Percentiles rank a stretch among this genome's conserved stretches.
These are phyloP conservation scores for Globisporangium orthogonon DNA, from an alignment of 352 stramenopile species.

Conservation along the genomic window DNA sequence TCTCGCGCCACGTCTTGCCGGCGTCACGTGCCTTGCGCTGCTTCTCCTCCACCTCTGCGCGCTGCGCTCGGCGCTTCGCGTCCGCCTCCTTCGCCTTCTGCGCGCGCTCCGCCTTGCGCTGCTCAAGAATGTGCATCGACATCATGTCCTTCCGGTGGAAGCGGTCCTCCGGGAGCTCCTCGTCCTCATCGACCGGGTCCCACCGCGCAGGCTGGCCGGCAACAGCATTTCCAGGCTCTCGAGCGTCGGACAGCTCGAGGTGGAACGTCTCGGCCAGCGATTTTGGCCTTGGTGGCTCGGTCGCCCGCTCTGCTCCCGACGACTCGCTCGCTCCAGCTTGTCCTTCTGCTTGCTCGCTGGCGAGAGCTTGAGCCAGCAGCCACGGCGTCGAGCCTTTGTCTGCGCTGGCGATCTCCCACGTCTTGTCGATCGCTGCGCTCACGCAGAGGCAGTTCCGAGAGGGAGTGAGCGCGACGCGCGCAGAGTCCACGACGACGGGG, in stretches of 20 bases:
- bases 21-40: constrained; percentile 38
- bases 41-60: constrained; percentile 48
- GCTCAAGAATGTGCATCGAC: constrained; percentile 83
- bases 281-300: constrained; percentile 18
- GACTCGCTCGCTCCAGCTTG: neutral
- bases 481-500: constrained; percentile 30
- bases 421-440: constrained; percentile 38
- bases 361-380: constrained; percentile 49
- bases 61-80: constrained; percentile 32
- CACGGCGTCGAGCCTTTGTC: constrained; percentile 64
- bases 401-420: constrained; percentile 28
- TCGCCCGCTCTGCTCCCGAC: constrained; percentile 1
- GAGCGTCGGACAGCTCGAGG: constrained; percentile 18
- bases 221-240: neutral
- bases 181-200: constrained; percentile 67
- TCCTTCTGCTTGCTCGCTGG: constrained; percentile 17
- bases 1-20: constrained; percentile 71
- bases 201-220: constrained; percentile 18
- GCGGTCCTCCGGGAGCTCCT: constrained; percentile 70
- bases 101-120: constrained; percentile 46
- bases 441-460: constrained; percentile 32
- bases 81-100: constrained; percentile 59
- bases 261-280: constrained; percentile 73
- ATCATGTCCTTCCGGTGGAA: constrained; percentile 83
- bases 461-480: constrained; percentile 30